phyloP scores from a whole-genome alignment of 139 green algal genomes.

The Closterium sp. region DNA sequence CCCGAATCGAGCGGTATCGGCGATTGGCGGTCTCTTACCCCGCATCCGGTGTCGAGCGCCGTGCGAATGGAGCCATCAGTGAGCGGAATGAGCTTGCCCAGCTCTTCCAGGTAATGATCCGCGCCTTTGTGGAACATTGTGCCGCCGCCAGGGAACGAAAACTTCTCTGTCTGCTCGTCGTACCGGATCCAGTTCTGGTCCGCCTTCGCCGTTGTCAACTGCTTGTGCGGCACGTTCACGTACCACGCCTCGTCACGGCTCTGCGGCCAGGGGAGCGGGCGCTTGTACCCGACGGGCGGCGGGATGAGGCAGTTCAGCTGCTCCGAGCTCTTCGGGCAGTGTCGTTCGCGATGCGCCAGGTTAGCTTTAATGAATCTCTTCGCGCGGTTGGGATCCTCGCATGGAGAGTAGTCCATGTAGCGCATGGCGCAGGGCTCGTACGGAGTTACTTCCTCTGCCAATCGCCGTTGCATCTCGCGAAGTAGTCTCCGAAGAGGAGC shows the following conservation, averaged over 20 bases:
- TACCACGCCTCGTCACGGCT: constrained; percentile 24
- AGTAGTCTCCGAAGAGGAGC: neutral
- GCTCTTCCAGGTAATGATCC: constrained; percentile 13
- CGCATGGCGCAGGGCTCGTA: constrained; percentile 11
- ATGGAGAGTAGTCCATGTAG: constrained; percentile 23
- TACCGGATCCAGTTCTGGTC: constrained; percentile 38
- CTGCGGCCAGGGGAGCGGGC: constrained; percentile 18
- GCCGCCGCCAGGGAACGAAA: constrained; percentile 28
- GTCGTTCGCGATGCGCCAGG: neutral
- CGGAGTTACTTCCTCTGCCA: neutral
- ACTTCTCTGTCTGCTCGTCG: constrained; percentile 17
- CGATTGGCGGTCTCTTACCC: constrained; percentile 6
- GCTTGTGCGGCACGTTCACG: constrained; percentile 31
- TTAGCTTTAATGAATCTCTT: neutral
- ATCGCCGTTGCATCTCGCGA: neutral
- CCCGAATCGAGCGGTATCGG: neutral
- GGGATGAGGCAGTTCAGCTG: constrained; percentile 28
- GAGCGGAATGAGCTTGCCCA: constrained; percentile 27
- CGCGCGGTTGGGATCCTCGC: constrained; percentile 8
- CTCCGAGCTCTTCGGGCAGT: constrained; percentile 15
- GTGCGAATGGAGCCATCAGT: constrained; percentile 8
- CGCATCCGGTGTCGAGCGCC: constrained; percentile 32
- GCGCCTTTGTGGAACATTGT: constrained; percentile 32
- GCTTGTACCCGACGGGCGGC: constrained; percentile 22
- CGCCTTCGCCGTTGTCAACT: constrained; percentile 14